A percentile compares a stretch with the other conserved stretches of the same genome.
These are phyloP conservation scores for Diaporthe capsici DNA, from an alignment of 2,329 filamentous ascomycete species.

Conservation along the genomic window DNA sequence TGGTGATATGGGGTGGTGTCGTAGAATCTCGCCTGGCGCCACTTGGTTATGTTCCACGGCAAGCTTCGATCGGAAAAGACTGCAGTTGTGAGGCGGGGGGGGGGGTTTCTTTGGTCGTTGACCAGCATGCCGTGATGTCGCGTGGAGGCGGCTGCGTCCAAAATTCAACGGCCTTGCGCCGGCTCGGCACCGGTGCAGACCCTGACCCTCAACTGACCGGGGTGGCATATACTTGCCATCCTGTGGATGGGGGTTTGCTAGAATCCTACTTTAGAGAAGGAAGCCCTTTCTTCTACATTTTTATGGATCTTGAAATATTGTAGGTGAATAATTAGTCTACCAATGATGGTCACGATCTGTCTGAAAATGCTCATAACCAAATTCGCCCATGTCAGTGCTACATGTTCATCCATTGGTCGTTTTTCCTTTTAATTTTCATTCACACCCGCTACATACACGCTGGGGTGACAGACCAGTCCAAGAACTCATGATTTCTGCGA, in stretches of 20 bases:
- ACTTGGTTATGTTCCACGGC: neutral
- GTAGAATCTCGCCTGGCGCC: neutral
- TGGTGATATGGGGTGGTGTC: neutral
- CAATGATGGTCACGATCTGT: no score
- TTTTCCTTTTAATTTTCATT: neutral
- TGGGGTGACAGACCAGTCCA: neutral
- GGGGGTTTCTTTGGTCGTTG: neutral
- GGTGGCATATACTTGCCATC: neutral
- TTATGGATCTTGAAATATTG: neutral
- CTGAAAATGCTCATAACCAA: neutral
- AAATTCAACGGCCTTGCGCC: conserved; percentile 28
- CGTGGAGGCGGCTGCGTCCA: conserved; percentile 19
- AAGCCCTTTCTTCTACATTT: no score
- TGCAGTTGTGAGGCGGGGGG: neutral
- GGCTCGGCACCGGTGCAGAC: conserved; percentile 30
- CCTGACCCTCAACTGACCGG: conserved; percentile 6
- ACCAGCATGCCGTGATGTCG: neutral
- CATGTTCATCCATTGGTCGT: neutral
- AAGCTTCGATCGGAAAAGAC: neutral
- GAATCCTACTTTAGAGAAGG: neutral
- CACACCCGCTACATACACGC: neutral
- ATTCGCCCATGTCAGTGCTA: neutral
- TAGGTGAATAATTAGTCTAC: neutral
- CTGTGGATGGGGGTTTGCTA: neutral
- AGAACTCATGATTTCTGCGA: neutral